These are phyloP conservation scores for Scheffersomyces quercinus DNA, from an alignment of 1,139 yeast species.

Conservation along the genomic window DNA sequence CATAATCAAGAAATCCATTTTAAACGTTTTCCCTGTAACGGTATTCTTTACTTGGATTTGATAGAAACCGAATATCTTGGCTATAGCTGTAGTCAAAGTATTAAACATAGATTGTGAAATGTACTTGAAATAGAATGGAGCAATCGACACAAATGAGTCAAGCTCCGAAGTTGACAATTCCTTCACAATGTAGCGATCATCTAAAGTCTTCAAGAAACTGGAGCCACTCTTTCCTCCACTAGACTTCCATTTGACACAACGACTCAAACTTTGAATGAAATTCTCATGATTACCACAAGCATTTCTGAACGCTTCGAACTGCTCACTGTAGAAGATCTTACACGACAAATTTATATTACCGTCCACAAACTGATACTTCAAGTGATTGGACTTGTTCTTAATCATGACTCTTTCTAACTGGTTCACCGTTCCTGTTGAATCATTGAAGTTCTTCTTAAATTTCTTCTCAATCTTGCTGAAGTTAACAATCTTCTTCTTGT, in stretches of 20 bases:
- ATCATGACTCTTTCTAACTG: constrained; percentile 67
- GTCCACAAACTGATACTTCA: constrained; percentile 88
- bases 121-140: constrained; percentile 95
- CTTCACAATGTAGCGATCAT: constrained; percentile 85
- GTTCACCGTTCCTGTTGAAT: constrained; percentile 12
- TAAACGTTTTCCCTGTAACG: constrained; percentile 70
- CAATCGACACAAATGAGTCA: constrained; percentile 92
- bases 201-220: constrained; percentile 86
- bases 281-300: constrained; percentile 78
- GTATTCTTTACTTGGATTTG: constrained; percentile 87
- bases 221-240: constrained; percentile 97
- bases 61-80: constrained; percentile 93
- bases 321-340: constrained; percentile 93
- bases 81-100: constrained; percentile 90
- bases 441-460: constrained; percentile 36
- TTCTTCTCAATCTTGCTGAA: constrained; percentile 47
- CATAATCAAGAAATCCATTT: constrained; percentile 93
- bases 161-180: constrained; percentile 86
- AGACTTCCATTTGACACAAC: constrained; percentile 95
- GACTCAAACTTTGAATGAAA: constrained; percentile 83
- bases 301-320: constrained; percentile 88
- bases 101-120: constrained; percentile 95
- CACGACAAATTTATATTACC: constrained; percentile 83
- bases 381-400: constrained; percentile 82
- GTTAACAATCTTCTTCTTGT: constrained; percentile 36